Base-by-base conservation (phyloP, 2,329 filamentous ascomycete genomes). In the Podosphaera xanthii region DNA sequence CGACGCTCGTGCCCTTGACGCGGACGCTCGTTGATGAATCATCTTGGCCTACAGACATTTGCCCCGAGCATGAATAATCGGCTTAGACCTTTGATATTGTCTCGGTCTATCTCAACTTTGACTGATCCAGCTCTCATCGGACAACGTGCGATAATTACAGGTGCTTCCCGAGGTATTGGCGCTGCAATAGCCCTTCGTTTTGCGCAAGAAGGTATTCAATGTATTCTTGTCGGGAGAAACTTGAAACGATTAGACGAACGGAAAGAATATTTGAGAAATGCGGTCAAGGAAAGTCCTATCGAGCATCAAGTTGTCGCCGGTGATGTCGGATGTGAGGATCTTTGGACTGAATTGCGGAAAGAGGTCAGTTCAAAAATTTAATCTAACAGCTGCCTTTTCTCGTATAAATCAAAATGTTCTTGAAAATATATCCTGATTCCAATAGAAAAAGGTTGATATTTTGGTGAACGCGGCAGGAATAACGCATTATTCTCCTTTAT, bases 381-480 rank as follows among this genome's bases (percentile, higher is more conserved):
- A 44, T 7, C 22, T 38, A 14, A 38, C 5, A 36, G 33, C 30
- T 42, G 30, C 3, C 58, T 14, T 14, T 44, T 6, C 9, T 12
- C 40, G 10, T 6, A 10, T 40, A 40, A 40, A 40, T 40, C 22
- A 22, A 10, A 40, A 40, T 54, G 31, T 6, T 35, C 5, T 5
- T 3, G 6, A 12, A 55, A 30, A 2, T 55, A 7, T 38, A 22
- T 38, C 36, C 36, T 44, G 38, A 58, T 61, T 4, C n/a, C 46
- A 44, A 38, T 35, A 66, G 62, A 62, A 63, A 52, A 59, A 68
- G 49, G 70, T 77, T 12, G 73, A 78, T 65, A 73, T 91, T 36
- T 77, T 94, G 0, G 77, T 94, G 63, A 94, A 94, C 67, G 85
- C 86, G 34, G 88, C 88, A 0, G 89, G 88, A 8, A 74, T 89